A percentile compares a stretch with the other conserved stretches of the same genome.
Evolutionary conservation across 2,329 filamentous ascomycete species (phyloP).

Genomic region (Exophiala sp.): DNA sequence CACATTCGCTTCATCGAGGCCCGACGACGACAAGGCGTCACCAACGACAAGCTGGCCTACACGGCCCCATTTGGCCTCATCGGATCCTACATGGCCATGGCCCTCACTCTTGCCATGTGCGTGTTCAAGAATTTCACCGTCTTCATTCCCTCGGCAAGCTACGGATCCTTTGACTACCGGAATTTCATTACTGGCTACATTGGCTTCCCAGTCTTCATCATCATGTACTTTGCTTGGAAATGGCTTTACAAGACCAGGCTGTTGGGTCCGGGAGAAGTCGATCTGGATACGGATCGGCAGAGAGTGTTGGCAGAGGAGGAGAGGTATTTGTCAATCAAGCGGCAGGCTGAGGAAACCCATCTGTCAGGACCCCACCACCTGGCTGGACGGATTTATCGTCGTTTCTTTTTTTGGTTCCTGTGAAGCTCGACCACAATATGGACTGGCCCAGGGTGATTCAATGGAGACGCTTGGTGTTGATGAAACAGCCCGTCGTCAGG

Average conservation of each 20-base stretch:
- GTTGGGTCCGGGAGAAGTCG: not conserved
- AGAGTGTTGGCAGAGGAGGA: not conserved
- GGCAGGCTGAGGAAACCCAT: not conserved
- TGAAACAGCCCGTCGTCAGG: no score
- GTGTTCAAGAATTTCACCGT: slow-evolving; percentile 79
- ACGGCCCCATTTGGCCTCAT: slow-evolving; percentile 67
- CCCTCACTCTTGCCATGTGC: slow-evolving; percentile 68
- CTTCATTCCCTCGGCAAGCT: slow-evolving; percentile 52
- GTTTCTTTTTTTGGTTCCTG: not conserved
- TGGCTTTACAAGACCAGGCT: not conserved
- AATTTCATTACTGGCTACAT: slow-evolving; percentile 65
- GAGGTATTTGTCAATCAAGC: not conserved
- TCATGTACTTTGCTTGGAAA: not conserved
- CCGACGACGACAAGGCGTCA: slow-evolving; percentile 58
- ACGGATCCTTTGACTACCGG: slow-evolving; percentile 64
- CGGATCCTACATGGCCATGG: slow-evolving; percentile 65
- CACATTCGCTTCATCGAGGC: slow-evolving; percentile 65
- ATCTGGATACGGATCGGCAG: not conserved
- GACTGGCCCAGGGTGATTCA: no score
- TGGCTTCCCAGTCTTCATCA: not conserved
- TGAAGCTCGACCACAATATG: not conserved
- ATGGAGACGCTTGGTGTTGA: no score
- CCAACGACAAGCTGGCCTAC: slow-evolving; percentile 57
- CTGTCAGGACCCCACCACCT: not conserved
- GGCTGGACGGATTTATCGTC: not conserved